These are phyloP conservation scores for Sungouiella blattae DNA, from an alignment of 805 yeast species.

Conservation along the genomic window DNA sequence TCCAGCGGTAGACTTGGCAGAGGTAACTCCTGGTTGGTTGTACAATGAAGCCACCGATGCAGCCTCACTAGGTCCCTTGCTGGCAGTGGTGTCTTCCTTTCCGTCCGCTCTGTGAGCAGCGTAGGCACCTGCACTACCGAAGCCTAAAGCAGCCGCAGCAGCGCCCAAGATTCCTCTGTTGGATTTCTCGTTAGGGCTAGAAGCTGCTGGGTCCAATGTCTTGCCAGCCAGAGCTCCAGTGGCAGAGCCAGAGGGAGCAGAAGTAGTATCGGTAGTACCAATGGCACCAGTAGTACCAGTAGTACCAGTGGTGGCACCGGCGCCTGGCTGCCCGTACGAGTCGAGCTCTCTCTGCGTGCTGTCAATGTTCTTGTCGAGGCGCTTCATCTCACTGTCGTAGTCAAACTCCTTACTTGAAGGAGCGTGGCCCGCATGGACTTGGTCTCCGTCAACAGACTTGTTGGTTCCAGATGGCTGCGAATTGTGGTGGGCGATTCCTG, in stretches of 20 bases:
- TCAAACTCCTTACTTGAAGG: conserved; percentile 16
- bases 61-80: background rate
- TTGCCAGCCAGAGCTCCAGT: too few species aligned
- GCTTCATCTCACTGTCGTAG: conserved; percentile 21
- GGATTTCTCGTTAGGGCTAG: background rate
- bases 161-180: conserved; percentile 12
- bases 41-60: conserved; percentile 7
- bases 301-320: background rate
- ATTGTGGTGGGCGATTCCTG: conserved; percentile 6
- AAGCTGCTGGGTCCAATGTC: background rate
- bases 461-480: background rate
- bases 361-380: conserved; percentile 23
- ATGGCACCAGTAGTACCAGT: background rate
- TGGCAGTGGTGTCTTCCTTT: background rate
- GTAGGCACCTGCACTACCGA: conserved; percentile 5
- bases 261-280: conserved; percentile 1
- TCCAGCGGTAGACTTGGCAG: conserved; percentile 2
- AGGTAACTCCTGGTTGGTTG: conserved; percentile 3
- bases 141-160: conserved; percentile 25
- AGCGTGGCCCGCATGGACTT: conserved; percentile 7
- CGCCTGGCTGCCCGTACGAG: conserved; percentile 1
- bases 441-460: too few species aligned
- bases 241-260: conserved; percentile 2
- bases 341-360: conserved; percentile 24
- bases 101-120: conserved; percentile 3